Evolutionary conservation across 2,329 filamentous ascomycete genomes (phyloP).

Genomic region (Colletotrichum brevisporum): DNA sequence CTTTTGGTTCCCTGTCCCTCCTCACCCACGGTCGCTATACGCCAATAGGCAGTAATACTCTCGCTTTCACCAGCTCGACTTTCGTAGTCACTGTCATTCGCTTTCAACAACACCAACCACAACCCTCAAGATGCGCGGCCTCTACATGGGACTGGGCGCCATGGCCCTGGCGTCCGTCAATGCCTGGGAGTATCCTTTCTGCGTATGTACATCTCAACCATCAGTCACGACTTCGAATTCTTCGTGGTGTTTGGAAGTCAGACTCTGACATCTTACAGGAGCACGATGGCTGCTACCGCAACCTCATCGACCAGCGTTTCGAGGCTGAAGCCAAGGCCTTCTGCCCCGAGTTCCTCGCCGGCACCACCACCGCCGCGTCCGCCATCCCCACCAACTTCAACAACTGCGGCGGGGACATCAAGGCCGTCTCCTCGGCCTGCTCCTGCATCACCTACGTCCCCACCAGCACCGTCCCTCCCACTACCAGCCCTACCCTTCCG

Average conservation of each 20-base stretch:
- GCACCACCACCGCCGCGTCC: constrained; percentile 45
- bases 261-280: constrained; percentile 38
- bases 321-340: constrained; percentile 47
- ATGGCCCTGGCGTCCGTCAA: constrained; percentile 48
- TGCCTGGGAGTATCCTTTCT: constrained; percentile 48
- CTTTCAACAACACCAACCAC: constrained; percentile 44
- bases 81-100: constrained; percentile 43
- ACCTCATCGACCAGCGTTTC: constrained; percentile 52
- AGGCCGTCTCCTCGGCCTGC: constrained; percentile 52
- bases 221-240: background rate
- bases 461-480: constrained; percentile 23
- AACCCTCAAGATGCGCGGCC: constrained; percentile 51
- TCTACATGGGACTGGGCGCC: constrained; percentile 48
- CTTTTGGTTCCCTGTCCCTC: background rate
- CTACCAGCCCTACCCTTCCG: constrained; percentile 9
- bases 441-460: constrained; percentile 53
- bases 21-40: constrained; percentile 19
- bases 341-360: constrained; percentile 51
- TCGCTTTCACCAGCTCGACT: constrained; percentile 50
- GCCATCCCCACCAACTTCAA: constrained; percentile 50
- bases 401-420: constrained; percentile 46
- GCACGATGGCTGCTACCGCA: constrained; percentile 53
- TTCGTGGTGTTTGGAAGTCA: background rate
- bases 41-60: constrained; percentile 23
- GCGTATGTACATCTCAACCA: constrained; percentile 39